A percentile compares a stretch with the other conserved stretches of the same genome.
Conservation (phyloP, 805 yeast species). For the Pichia rugopelliculosa region DNA sequence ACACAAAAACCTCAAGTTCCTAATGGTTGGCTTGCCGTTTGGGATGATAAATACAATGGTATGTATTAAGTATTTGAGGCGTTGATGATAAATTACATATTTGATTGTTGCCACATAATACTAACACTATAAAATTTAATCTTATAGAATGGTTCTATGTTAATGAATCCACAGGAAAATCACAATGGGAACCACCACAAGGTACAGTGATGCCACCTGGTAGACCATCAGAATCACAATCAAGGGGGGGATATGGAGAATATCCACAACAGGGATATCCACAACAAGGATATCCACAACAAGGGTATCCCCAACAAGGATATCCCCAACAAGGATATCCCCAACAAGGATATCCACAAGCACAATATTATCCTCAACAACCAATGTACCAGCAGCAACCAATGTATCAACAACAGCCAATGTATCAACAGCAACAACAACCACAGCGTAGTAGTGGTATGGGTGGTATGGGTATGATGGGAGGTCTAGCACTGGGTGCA, state of each 20-base stretch:
- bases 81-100: background rate
- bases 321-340: constrained; percentile 7
- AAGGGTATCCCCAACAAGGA: constrained; percentile 9
- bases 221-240: background rate
- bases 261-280: constrained; percentile 11
- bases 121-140: background rate
- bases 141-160: constrained; percentile 63
- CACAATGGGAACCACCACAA: constrained; percentile 87
- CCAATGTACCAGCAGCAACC: constrained; percentile 11
- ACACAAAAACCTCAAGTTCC: constrained; percentile 24
- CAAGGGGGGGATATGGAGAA: background rate
- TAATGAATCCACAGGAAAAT: constrained; percentile 57
- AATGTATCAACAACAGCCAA: constrained; percentile 12
- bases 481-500: constrained; percentile 30
- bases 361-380: background rate
- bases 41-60: constrained; percentile 53
- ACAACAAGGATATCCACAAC: constrained; percentile 10
- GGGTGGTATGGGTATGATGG: constrained; percentile 24
- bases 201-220: constrained; percentile 42
- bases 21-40: constrained; percentile 61
- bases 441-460: constrained; percentile 19
- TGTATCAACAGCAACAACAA: constrained; percentile 1
- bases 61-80: constrained; percentile 7
- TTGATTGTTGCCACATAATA: background rate
- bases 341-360: constrained; percentile 9